Base-by-base conservation (phyloP, 2,329 filamentous ascomycete species). In the Tolypocladium ovalisporum region DNA sequence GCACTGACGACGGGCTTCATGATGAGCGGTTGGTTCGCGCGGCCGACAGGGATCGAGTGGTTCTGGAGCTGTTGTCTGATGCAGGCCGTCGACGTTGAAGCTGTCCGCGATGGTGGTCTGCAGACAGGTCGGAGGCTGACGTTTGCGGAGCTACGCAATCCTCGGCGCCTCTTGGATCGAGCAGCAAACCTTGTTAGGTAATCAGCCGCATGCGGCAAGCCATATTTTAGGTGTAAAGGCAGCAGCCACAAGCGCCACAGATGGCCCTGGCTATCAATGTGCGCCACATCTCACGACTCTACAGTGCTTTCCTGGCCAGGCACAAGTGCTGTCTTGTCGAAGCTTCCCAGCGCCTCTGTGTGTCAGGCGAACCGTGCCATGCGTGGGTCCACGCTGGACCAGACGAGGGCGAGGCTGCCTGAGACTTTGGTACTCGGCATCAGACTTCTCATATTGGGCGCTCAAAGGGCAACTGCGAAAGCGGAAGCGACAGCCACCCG, bases 1-100 rank as follows among this genome's bases (percentile, higher is more conserved):
- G 90, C 87, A 70, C 90, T 88, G 66, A 97, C 89, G 70, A 97
- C 79, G 65, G 93, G 92, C 86, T 97, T 97, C 92, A 97, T 97
- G 70, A 68, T 83, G 78, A 73, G 57, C 58, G 52, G 40, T 44
- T 24, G 24, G 10, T 52, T 34, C 12, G 58, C 58, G 36, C 44
- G 29, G 6, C 27, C 29, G 29, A 35, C 29, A 22, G 47, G 29
- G n/a, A 52, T 19, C 47, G 47, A 35, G 47, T 15, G 47, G 9
- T 52, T 52, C 47, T 22, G 29, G 17, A 22, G 47, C 29, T 22
- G 47, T 13, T 19, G 17, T 52, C 19, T 32, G 29, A 35, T 34
- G 47, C 47, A 35, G 29, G 47, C 19, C 19, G 47, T 34, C 17
- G 47, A 34, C 10, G 47, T n/a, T 52, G 47, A 34, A 34, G 47